Conservation (phyloP, 108 stramenopile species). For the Nitzschia putrida region DNA sequence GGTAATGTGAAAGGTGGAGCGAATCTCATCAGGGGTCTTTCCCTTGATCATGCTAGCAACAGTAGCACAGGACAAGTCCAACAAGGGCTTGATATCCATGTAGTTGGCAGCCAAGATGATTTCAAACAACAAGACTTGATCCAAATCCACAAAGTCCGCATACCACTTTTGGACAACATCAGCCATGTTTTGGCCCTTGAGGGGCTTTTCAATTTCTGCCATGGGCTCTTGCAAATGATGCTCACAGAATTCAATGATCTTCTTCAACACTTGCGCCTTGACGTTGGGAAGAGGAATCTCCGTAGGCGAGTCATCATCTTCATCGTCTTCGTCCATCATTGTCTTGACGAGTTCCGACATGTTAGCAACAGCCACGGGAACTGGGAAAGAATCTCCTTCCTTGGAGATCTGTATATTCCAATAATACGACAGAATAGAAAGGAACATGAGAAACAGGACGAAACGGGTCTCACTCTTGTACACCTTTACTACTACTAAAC, state of each 20-base stretch:
- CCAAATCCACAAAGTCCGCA: constrained; percentile 96
- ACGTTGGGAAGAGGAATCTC: constrained; percentile 99
- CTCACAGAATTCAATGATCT: constrained; percentile 98
- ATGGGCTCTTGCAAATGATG: constrained; percentile 94
- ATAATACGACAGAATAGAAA: neutral
- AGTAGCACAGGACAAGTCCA: constrained; percentile 98
- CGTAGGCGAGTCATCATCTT: constrained; percentile 85
- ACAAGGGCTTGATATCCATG: constrained; percentile 96
- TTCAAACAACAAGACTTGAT: constrained; percentile 98
- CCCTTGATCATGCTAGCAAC: constrained; percentile 99
- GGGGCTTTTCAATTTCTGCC: constrained; percentile 99
- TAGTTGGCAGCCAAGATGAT: constrained; percentile 98
- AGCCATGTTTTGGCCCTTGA: constrained; percentile 93
- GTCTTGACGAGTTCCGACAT: constrained; percentile 98
- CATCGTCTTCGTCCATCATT: constrained; percentile 92
- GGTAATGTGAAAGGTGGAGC: constrained; percentile 96
- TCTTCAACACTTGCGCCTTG: constrained; percentile 90
- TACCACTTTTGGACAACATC: constrained; percentile 99
- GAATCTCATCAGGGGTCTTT: constrained; percentile 98
- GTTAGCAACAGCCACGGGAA: constrained; percentile 89
- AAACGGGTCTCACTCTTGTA: neutral
- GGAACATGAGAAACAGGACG: neutral
- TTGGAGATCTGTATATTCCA: constrained; percentile 71
- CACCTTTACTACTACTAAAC: neutral
- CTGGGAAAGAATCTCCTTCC: constrained; percentile 95